phyloP scores from a whole-genome alignment of 2,329 filamentous ascomycete genomes.

The Botryosphaeria dothidea region DNA sequence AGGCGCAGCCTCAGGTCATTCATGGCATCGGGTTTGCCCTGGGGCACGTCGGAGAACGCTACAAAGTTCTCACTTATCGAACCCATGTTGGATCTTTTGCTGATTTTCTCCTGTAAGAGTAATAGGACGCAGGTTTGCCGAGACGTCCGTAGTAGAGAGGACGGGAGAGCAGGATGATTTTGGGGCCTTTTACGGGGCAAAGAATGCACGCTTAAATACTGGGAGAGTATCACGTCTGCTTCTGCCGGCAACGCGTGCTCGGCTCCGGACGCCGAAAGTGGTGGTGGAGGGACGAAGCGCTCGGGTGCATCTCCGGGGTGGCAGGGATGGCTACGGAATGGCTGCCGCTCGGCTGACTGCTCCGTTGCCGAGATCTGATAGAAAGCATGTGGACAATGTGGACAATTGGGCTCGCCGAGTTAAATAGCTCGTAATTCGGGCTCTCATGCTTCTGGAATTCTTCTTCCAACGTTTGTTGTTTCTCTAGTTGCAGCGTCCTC shows the following conservation, averaged over 20 bases:
- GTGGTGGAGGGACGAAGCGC: background rate
- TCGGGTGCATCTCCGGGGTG: background rate
- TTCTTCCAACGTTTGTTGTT: no score
- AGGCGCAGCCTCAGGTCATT: conserved; percentile 35
- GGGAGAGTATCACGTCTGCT: background rate
- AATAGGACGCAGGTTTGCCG: no score
- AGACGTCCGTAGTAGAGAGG: no score
- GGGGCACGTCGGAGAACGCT: conserved; percentile 31
- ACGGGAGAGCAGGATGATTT: no score
- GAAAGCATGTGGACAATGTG: no score
- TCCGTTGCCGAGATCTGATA: background rate
- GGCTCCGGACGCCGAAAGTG: background rate
- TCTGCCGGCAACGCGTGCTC: background rate
- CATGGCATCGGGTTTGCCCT: conserved; percentile 35
- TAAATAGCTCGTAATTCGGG: no score
- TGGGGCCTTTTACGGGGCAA: no score
- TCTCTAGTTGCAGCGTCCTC: no score
- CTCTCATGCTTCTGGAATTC: no score
- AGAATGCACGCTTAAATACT: background rate
- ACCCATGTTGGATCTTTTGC: background rate
- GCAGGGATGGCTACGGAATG: background rate
- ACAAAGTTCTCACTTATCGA: background rate
- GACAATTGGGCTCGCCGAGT: no score
- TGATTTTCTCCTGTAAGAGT: background rate
- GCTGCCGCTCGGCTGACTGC: background rate